Evolutionary conservation across 352 stramenopile species (phyloP), one percentile per base, ranked within the genome.

Genomic region (Phytophthora crassamura): DNA sequence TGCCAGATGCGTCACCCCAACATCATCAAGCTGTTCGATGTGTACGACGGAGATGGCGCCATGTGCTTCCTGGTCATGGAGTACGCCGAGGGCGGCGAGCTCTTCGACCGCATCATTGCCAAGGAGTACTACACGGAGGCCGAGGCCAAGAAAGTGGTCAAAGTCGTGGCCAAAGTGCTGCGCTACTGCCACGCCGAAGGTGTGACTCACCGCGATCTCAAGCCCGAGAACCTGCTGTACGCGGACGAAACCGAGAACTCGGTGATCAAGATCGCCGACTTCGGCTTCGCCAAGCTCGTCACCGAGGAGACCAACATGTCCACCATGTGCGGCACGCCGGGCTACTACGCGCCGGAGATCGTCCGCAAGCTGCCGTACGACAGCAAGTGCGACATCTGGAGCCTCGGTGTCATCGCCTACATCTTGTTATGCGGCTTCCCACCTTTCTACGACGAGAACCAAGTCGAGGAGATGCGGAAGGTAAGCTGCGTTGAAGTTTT

Each of bases 141-240:
- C 0, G 89, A 98, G 65, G 93, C 93, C 32, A 89, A 90, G 52
- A 78, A 86, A 46, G 70, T 94, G 39, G 68, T 98, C 80, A 85
- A 94, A 69, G 73, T 91, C 61, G 83, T 98, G 40, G 84, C 86
- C 28, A 89, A 94, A 42, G 90, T 91, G 22, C 73, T 98, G 15
- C 65, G 72, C 0, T 96, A 97, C 69, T 98, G 89, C 69, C 93
- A 98, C 75, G 59, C 63, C 7, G 53, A 80, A 57, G 80, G 91
- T 43, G 89, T 99, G 60, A 97, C 97, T 11, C 96, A 99, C 42
- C 89, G 94, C n/a, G 97, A 99, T 71, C 83, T 99, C 52, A 99
- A 99, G 70, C 95, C 97, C 11, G 94, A 99, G 79, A 99, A 99
- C 74, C 73, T 99, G 35, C 75, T 99, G 25, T 93, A 99, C 50